Evolutionary conservation across 495 filamentous ascomycete genomes (phyloP).

Genomic region (Podospora fimiseda): DNA sequence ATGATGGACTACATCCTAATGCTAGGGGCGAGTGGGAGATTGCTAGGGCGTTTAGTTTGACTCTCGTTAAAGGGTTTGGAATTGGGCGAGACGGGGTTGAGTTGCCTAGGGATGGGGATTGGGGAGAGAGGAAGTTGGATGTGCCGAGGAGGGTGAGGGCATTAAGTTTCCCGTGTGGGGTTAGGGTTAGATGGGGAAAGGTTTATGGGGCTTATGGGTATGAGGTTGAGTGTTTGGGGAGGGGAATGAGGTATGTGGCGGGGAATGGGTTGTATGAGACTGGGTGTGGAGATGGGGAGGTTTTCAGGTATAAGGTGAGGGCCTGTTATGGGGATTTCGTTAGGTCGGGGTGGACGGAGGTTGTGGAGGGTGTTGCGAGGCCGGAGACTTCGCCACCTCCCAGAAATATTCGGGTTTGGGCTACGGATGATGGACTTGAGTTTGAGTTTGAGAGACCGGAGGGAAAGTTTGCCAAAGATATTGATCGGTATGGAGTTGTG

Average conservation of each 20-base stretch:
- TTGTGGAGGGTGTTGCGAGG: slow-evolving; percentile 10
- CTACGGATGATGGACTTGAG: slow-evolving; percentile 6
- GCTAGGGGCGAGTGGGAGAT: slow-evolving; percentile 29
- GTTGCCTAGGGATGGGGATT: slow-evolving; percentile 4
- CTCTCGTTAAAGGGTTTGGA: slow-evolving; percentile 12
- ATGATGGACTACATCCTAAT: slow-evolving; percentile 36
- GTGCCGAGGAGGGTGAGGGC: slow-evolving; percentile 11
- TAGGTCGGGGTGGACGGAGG: slow-evolving; percentile 11
- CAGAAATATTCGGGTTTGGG: slow-evolving; percentile 6
- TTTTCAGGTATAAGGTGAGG: slow-evolving; percentile 16
- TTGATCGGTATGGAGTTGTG: slow-evolving; percentile 17
- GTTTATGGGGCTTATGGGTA: slow-evolving; percentile 25
- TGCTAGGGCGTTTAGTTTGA: slow-evolving; percentile 21
- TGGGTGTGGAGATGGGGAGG: not conserved
- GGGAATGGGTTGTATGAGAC: slow-evolving; percentile 7
- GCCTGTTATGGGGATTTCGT: slow-evolving; percentile 10
- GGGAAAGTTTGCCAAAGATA: not conserved
- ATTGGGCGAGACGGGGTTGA: slow-evolving; percentile 11
- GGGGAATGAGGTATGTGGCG: not conserved
- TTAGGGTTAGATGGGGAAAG: slow-evolving; percentile 18
- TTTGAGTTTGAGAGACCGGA: slow-evolving; percentile 9
- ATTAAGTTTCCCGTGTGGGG: slow-evolving; percentile 4
- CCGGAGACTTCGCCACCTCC: slow-evolving; percentile 15
- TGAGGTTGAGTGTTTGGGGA: slow-evolving; percentile 9
- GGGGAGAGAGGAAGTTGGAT: slow-evolving; percentile 13